A percentile compares a stretch with the other conserved stretches of the same genome.
Conservation (phyloP, 1,139 yeast genomes). For the Tardiomyces digboiensis region DNA sequence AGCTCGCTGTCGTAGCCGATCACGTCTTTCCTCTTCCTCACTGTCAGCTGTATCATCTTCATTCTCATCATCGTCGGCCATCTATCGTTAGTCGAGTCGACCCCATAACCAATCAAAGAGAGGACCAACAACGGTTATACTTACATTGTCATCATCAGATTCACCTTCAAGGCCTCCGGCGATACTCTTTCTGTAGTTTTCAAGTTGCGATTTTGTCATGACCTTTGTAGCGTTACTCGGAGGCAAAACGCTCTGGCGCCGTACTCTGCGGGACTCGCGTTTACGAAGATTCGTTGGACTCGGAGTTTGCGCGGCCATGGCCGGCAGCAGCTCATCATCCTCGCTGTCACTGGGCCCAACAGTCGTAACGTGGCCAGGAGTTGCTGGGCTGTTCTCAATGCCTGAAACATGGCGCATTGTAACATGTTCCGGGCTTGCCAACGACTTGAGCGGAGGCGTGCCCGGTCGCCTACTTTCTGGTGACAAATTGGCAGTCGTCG, state of each 20-base stretch:
- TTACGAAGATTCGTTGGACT: not conserved
- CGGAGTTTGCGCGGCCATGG: not conserved
- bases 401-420: not conserved
- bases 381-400: not conserved
- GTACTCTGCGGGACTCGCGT: not conserved
- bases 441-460: not conserved
- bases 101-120: too few relatives aligned
- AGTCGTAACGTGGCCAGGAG: not conserved
- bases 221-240: not conserved
- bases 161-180: conserved; percentile 5
- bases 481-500: not conserved
- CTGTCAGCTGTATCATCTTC: conserved; percentile 8
- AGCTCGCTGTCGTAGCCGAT: conserved; percentile 23
- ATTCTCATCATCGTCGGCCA: too few relatives aligned
- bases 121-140: too few relatives aligned
- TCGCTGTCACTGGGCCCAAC: not conserved
- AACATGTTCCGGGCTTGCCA: not conserved
- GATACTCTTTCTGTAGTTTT: conserved; percentile 22
- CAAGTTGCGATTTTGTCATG: conserved; percentile 28
- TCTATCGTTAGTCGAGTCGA: too few relatives aligned
- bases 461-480: not conserved
- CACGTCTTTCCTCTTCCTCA: conserved; percentile 8
- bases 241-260: not conserved
- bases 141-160: not conserved
- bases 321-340: not conserved